Evolutionary conservation across 257 asterid genomes (phyloP).

Genomic region (Solanum arcanum): DNA sequence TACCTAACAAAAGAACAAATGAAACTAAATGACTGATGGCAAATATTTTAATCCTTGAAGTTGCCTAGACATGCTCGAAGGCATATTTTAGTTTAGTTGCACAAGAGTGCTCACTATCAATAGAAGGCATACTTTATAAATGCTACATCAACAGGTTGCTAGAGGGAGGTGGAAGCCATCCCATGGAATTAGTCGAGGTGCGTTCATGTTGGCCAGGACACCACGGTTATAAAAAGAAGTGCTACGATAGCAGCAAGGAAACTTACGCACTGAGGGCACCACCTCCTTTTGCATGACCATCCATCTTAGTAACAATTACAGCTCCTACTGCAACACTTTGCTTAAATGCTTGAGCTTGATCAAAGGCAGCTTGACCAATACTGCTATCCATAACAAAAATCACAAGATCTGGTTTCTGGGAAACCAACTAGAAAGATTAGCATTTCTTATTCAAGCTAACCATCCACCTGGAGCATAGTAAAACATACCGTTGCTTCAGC

Average conservation of each 20-base stretch:
- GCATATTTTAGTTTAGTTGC: neutral
- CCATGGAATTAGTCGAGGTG: neutral
- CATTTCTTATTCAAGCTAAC: neutral
- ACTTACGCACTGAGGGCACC: constrained; percentile 99
- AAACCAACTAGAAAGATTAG: neutral
- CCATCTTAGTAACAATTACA: constrained; percentile 95
- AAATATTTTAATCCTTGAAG: neutral
- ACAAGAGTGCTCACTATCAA: neutral
- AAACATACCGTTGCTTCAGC: constrained; percentile 72
- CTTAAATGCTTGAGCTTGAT: constrained; percentile 97
- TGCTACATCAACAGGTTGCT: neutral
- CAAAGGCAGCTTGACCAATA: constrained; percentile 98
- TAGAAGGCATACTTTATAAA: neutral
- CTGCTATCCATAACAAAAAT: constrained; percentile 99
- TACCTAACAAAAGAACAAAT: neutral
- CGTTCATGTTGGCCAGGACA: neutral
- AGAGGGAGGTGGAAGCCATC: neutral
- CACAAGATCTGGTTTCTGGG: constrained; percentile 94
- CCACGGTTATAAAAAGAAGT: neutral
- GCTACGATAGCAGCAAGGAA: neutral
- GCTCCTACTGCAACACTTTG: constrained; percentile 99
- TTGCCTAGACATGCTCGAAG: neutral
- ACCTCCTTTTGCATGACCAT: constrained; percentile 99
- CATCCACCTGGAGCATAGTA: neutral
- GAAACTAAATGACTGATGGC: neutral